Conservation (phyloP, 345 rosid species). For the Gossypium turneri region DNA sequence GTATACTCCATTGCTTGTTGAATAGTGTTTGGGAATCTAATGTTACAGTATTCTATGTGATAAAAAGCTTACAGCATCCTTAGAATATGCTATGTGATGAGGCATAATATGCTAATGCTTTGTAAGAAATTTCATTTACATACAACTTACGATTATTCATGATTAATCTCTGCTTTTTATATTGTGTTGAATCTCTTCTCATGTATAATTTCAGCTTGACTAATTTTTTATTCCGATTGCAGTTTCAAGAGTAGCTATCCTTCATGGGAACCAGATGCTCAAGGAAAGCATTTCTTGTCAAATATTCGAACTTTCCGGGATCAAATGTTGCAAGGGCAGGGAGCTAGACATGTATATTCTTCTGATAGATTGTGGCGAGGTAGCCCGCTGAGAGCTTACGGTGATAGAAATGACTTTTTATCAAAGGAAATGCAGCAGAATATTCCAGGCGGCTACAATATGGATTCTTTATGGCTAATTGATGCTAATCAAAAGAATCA, state of each 20-base stretch:
- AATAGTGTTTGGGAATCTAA: not conserved
- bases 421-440: constrained; percentile 46
- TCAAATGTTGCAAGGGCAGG: constrained; percentile 52
- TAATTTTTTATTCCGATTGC: constrained; percentile 25
- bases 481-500: constrained; percentile 69
- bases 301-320: constrained; percentile 80
- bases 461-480: constrained; percentile 61
- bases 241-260: constrained; percentile 90
- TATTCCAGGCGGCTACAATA: constrained; percentile 34
- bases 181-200: no score
- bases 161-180: not conserved
- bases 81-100: not conserved
- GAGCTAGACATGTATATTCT: constrained; percentile 38
- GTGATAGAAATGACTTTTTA: constrained; percentile 37
- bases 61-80: not conserved
- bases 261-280: constrained; percentile 77
- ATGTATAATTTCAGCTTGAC: not conserved
- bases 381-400: constrained; percentile 40
- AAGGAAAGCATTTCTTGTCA: constrained; percentile 73
- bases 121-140: not conserved
- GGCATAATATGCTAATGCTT: not conserved
- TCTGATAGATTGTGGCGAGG: constrained; percentile 46
- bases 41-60: not conserved
- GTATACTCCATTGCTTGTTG: constrained; percentile 18
- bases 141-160: not conserved